Evolutionary conservation across 148 eudicot species (phyloP), one percentile per base, ranked within the genome.

Genomic region (Pouteria glomerata): DNA sequence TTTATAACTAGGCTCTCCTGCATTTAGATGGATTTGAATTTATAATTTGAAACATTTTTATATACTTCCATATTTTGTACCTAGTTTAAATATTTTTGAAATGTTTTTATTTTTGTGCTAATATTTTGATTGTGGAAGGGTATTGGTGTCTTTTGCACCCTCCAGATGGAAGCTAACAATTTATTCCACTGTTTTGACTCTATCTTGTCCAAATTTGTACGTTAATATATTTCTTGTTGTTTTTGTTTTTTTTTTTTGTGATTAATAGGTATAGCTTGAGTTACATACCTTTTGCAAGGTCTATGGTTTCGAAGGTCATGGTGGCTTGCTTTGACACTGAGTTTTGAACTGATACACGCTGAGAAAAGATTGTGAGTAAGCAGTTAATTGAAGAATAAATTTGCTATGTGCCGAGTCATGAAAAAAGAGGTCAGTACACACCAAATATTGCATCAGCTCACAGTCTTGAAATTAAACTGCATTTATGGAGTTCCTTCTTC

Each of bases 221-320:
- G 34, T 65, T 44, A 24, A 23, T 23, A 39, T 37, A 4, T 51
- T 51, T 51, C 19, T 3, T 19, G 0, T 18, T 26, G 24, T 26
- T 56, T 18, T 1, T 26, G 26, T 23, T 1, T 7, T 16, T 50
- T 33, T 66, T 31, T 12, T 29, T 13, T 67, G 67, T 45, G 68
- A 58, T 66, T 59, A 77, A 82, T 92, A 93, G 97, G 98, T 90
- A 93, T 73, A 90, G 96, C 80, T 80, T 90, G 83, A 93, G 98
- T 84, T 93, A 90, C 82, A 90, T 90, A 33, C 96, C 98, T 26
- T 93, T 93, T 66, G 98, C 94, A 24, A 85, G 98, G 85, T 80
- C 96, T 18, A 88, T 88, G 96, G 82, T 90, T 70, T 84, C 94
- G 2, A 91, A 89, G 83, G 80, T 88, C 66, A 64, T 93, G 82